Percentiles rank a stretch among this genome's conserved stretches.
Conservation (phyloP, 2,329 filamentous ascomycete genomes). For the Colletotrichum sp. region DNA sequence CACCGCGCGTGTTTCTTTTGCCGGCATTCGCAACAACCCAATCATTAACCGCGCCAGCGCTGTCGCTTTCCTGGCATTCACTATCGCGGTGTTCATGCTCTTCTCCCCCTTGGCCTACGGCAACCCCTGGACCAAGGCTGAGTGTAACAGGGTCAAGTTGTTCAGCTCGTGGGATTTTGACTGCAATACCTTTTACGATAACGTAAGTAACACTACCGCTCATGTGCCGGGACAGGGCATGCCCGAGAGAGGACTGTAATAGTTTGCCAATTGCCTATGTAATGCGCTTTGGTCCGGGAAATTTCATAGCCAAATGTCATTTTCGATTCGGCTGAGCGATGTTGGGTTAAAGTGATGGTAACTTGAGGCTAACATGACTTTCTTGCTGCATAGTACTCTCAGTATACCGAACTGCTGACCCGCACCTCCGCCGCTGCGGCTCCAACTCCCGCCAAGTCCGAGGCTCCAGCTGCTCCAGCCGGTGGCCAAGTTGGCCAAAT, state of each 20-base stretch:
- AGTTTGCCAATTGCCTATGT: background rate
- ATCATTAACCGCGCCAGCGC: constrained; percentile 76
- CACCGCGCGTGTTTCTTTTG: constrained; percentile 71
- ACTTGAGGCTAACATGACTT: background rate
- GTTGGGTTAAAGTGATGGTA: background rate
- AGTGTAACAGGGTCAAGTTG: constrained; percentile 87
- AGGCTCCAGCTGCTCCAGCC: constrained; percentile 7
- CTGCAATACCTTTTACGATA: constrained; percentile 89
- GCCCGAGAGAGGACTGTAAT: constrained; percentile 27
- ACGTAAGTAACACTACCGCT: constrained; percentile 66
- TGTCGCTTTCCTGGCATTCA: constrained; percentile 74
- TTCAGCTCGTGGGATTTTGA: constrained; percentile 96
- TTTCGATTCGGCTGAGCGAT: background rate
- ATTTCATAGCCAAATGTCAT: constrained; percentile 10
- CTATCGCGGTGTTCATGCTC: constrained; percentile 78
- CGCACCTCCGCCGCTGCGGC: background rate
- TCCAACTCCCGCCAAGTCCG: constrained; percentile 7
- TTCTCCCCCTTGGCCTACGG: constrained; percentile 92
- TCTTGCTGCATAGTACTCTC: constrained; percentile 16
- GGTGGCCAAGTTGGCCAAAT: constrained; percentile 27
- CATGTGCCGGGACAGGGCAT: constrained; percentile 39
- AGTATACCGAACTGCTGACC: constrained; percentile 10
- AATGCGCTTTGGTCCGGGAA: background rate
- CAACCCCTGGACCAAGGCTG: constrained; percentile 88
- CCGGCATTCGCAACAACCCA: constrained; percentile 73